Percentiles rank a stretch among this genome's conserved stretches.
Evolutionary conservation across 139 green algal genomes (phyloP).

Genomic region (Chlorella sp.): DNA sequence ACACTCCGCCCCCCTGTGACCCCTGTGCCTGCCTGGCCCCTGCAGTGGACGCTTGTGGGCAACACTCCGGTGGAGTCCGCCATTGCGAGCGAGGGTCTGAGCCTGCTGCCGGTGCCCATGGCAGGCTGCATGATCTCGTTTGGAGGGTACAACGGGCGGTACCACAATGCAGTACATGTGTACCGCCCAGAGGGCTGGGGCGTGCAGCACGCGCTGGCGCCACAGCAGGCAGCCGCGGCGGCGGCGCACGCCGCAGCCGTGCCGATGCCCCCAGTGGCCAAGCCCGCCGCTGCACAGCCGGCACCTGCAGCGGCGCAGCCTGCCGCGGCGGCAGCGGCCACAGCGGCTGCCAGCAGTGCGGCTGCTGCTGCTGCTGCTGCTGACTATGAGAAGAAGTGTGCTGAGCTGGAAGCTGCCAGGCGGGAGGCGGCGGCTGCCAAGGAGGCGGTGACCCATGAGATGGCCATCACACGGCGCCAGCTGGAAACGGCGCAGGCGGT

Average conservation of each 20-base stretch:
- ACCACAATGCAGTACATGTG: slow-evolving; percentile 63
- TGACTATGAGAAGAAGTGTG: slow-evolving; percentile 2
- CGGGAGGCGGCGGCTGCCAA: slow-evolving; percentile 62
- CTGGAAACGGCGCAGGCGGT: slow-evolving; percentile 61
- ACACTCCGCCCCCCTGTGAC: neutral
- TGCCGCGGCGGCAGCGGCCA: neutral
- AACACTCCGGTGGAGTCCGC: slow-evolving; percentile 45
- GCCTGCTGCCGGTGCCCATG: slow-evolving; percentile 51
- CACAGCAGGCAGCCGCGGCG: neutral
- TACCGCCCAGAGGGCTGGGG: slow-evolving; percentile 49
- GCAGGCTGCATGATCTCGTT: slow-evolving; percentile 69
- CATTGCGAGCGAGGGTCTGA: slow-evolving; percentile 59
- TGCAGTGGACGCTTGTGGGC: slow-evolving; percentile 48
- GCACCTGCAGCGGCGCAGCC: neutral
- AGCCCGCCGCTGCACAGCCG: neutral
- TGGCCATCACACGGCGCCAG: slow-evolving; percentile 82
- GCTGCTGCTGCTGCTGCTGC: neutral
- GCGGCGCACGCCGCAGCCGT: neutral
- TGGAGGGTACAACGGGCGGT: slow-evolving; percentile 81
- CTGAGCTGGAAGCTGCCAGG: slow-evolving; percentile 43
- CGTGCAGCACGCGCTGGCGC: neutral
- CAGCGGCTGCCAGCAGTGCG: neutral
- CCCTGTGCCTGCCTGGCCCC: neutral
- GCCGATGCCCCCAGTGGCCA: neutral
- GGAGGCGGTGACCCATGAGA: slow-evolving; percentile 68